phyloP scores from a whole-genome alignment of 2,329 filamentous ascomycete genomes.

The Truncatella angustata region DNA sequence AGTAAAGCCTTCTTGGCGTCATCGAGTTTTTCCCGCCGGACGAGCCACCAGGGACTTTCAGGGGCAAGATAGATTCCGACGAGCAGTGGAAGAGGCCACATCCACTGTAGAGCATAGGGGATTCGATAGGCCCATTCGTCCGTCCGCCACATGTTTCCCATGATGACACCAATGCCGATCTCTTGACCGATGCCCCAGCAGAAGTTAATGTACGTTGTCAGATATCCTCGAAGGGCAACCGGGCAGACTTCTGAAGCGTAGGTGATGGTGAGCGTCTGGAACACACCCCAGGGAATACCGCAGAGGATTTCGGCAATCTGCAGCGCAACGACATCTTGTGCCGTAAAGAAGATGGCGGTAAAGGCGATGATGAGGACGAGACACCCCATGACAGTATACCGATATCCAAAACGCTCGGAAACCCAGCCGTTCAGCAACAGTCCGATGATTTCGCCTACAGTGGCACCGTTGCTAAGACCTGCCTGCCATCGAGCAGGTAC shows the following conservation, averaged over 20 bases:
- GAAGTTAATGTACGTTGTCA: conserved; percentile 73
- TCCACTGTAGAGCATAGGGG: conserved; percentile 74
- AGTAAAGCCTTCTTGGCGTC: conserved; percentile 66
- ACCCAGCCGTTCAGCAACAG: conserved; percentile 64
- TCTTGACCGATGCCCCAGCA: conserved; percentile 77
- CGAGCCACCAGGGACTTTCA: conserved; percentile 75
- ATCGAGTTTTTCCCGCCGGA: conserved; percentile 61
- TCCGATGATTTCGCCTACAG: conserved; percentile 62
- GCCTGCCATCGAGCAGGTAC: conserved; percentile 63
- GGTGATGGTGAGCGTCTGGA: conserved; percentile 58
- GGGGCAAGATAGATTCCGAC: conserved; percentile 67
- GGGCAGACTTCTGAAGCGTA: conserved; percentile 74
- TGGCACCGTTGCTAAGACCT: conserved; percentile 52
- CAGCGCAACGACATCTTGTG: conserved; percentile 55
- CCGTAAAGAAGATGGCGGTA: conserved; percentile 65
- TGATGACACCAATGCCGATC: conserved; percentile 72
- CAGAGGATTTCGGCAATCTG: conserved; percentile 62
- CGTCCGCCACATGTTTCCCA: conserved; percentile 60
- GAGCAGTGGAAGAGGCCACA: conserved; percentile 69
- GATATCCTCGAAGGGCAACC: conserved; percentile 64
- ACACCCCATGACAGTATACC: conserved; percentile 60
- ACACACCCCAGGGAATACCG: conserved; percentile 61
- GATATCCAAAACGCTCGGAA: conserved; percentile 67
- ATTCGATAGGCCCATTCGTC: conserved; percentile 68
- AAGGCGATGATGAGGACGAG: conserved; percentile 54